phyloP scores from a whole-genome alignment of 2,329 filamentous ascomycete species.

The Harringtonia lauricola region DNA sequence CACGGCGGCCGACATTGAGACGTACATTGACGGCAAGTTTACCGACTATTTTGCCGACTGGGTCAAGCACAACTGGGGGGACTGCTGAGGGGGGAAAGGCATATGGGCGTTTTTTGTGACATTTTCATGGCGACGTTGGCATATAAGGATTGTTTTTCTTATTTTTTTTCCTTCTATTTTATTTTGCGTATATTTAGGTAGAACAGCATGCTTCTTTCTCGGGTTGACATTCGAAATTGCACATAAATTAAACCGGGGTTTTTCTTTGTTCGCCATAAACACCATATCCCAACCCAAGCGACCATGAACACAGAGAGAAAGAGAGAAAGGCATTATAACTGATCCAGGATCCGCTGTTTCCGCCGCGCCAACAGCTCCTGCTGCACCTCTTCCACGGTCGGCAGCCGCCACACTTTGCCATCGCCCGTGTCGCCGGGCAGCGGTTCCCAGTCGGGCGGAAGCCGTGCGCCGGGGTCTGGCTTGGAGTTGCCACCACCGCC shows the following conservation, averaged over 20 bases:
- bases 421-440: slow-evolving; percentile 82
- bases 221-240: too few relatives aligned
- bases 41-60: slow-evolving; percentile 45
- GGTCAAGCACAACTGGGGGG: slow-evolving; percentile 48
- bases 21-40: slow-evolving; percentile 42
- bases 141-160: too few relatives aligned
- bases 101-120: too few relatives aligned
- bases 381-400: slow-evolving; percentile 86
- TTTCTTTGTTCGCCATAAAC: too few relatives aligned
- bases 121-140: too few relatives aligned
- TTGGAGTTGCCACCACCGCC: background rate
- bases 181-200: too few relatives aligned
- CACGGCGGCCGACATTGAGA: slow-evolving; percentile 31
- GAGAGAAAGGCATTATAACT: slow-evolving; percentile 23
- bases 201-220: too few relatives aligned
- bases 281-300: too few relatives aligned
- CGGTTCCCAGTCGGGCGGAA: slow-evolving; percentile 66
- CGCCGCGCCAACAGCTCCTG: slow-evolving; percentile 82
- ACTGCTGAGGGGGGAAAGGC: slow-evolving; percentile 33
- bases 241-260: too few relatives aligned
- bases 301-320: background rate
- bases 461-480: slow-evolving; percentile 36
- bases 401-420: slow-evolving; percentile 71
- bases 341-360: slow-evolving; percentile 73
- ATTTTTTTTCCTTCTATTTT: too few relatives aligned